Evolutionary conservation across 2,329 filamentous ascomycete species (phyloP), one percentile per base, ranked within the genome.

Genomic region (Neonectria magnoliae): DNA sequence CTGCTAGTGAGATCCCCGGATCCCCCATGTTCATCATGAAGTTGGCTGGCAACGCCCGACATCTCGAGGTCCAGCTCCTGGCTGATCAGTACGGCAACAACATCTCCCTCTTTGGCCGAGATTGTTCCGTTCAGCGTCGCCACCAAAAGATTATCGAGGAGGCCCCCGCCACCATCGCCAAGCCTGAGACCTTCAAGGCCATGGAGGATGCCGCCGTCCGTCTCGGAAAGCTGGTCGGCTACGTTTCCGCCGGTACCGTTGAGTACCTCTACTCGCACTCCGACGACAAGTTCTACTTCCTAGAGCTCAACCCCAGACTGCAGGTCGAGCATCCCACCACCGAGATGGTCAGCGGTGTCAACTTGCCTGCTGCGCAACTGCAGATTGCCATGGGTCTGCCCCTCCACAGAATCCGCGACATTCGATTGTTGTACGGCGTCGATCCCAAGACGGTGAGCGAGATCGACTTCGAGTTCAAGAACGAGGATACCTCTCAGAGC

Each of bases 11-110:
- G 81, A 98, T 99, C 72, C 97, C 96, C 11, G 97, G 97, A 52
- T 99, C 96, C 31, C 96, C 97, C 72, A 99, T 99, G 82, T 99
- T 99, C 87, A 97, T 99, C 84, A 99, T 99, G 96, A 98, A 99
- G 89, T 86, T 99, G 68, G 96, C 96, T 54, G 96, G 95, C 73
- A 97, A 97, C 78, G 96, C 96, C 44, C 88, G 96, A 73, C 96
- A 99, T 87, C 85, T 99, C 83, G 96, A 99, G 82, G 97, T 99
- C 63, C 96, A 99, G 83, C 85, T 99, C 70, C 87, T 99, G 58
- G 97, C 96, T 70, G 97, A 99, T 84, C 94, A 99, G 86, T 99
- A 99, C 80, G 96, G 97, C 77, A 98, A 99, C 88, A 98, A 98
- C 84, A 98, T 99, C 78, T 99, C 96, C 9, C 90, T 99, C 56